Conservation (phyloP, 345 rosid species). For the Raphanus raphanistrum region DNA sequence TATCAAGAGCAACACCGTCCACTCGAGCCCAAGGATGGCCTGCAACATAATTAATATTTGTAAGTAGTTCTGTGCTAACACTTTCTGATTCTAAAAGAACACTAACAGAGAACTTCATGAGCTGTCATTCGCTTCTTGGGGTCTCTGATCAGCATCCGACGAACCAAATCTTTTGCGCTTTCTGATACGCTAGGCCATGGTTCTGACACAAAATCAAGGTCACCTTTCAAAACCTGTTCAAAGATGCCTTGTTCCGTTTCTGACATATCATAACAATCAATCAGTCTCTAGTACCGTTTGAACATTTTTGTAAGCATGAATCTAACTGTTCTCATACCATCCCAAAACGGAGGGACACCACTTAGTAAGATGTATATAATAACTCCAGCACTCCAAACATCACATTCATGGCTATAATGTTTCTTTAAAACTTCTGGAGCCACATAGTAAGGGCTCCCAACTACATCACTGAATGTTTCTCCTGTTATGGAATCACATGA, state of each 20-base stretch:
- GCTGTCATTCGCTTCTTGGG: constrained; percentile 82
- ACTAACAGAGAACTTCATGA: constrained; percentile 90
- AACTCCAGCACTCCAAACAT: constrained; percentile 99
- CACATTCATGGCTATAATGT: constrained; percentile 86
- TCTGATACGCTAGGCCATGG: constrained; percentile 96
- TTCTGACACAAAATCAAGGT: constrained; percentile 86
- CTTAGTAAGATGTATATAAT: constrained; percentile 80
- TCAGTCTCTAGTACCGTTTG: constrained; percentile 20
- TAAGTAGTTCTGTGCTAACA: not conserved
- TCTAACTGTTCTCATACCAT: constrained; percentile 55
- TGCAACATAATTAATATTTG: constrained; percentile 32
- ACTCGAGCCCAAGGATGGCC: constrained; percentile 98
- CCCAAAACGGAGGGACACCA: constrained; percentile 99
- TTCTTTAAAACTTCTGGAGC: constrained; percentile 94
- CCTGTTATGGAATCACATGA: constrained; percentile 45
- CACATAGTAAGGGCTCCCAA: constrained; percentile 96
- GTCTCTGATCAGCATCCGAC: constrained; percentile 81
- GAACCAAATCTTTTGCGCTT: constrained; percentile 80
- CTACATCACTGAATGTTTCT: constrained; percentile 80
- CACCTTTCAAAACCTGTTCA: constrained; percentile 92
- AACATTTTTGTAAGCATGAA: constrained; percentile 10
- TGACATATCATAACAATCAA: constrained; percentile 40
- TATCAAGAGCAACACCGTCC: constrained; percentile 87
- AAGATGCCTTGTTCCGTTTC: constrained; percentile 97
- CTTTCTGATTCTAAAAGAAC: not conserved